Evolutionary conservation across 2,329 filamentous ascomycete genomes (phyloP).

Genomic region (Lojkania enalia): DNA sequence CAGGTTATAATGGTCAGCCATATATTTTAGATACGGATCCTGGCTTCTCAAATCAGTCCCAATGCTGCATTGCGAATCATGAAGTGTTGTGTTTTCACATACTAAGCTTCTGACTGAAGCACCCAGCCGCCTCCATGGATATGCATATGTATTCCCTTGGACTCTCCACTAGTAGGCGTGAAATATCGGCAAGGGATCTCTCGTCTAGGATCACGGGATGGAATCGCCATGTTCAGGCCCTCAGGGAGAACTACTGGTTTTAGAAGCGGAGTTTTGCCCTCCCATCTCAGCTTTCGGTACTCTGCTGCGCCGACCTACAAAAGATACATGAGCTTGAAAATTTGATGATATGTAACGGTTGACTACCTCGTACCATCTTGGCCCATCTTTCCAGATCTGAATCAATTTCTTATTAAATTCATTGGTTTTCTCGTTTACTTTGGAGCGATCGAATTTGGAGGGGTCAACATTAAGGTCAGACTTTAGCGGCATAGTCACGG

Average conservation of each 20-base stretch:
- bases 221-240: constrained; percentile 54
- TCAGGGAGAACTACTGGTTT: constrained; percentile 51
- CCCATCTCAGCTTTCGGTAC: constrained; percentile 58
- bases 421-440: constrained; percentile 46
- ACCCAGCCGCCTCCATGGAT: constrained; percentile 60
- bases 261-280: constrained; percentile 57
- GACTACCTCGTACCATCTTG: constrained; percentile 57
- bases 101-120: constrained; percentile 47
- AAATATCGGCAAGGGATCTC: constrained; percentile 58
- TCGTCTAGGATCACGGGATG: constrained; percentile 56
- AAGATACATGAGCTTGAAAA: too few species aligned
- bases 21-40: constrained; percentile 53
- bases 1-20: constrained; percentile 54
- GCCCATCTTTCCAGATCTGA: constrained; percentile 47
- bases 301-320: constrained; percentile 55
- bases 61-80: too few species aligned
- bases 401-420: constrained; percentile 52
- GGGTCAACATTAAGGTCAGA: constrained; percentile 49
- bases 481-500: constrained; percentile 29
- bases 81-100: constrained; percentile 18
- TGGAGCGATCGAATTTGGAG: constrained; percentile 49
- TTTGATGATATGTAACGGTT: too few species aligned
- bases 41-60: constrained; percentile 37
- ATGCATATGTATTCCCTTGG: constrained; percentile 56
- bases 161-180: constrained; percentile 51